Evolutionary conservation across 106 monocot species (phyloP), one percentile per base, ranked within the genome.

Genomic region (Dioscorea dumetorum): DNA sequence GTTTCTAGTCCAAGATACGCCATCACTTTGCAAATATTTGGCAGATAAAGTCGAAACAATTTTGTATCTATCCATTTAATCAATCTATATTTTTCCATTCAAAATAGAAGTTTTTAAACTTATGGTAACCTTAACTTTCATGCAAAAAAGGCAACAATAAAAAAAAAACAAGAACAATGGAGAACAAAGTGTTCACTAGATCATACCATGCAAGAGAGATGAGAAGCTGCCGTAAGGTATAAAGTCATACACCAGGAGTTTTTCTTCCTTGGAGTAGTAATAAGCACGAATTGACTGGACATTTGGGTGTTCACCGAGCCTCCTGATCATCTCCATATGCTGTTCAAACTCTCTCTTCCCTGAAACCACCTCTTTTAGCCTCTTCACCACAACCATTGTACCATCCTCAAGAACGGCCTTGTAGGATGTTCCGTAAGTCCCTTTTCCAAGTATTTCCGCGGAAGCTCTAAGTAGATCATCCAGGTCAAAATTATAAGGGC

Each of bases 191-290:
- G 6, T 0, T 19, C 58, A 8, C 1, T 12, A 12, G 63, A 68
- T 17, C 76, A 31, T 91, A 99, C 97, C 97, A 73, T 99, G 97
- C 65, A 99, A 75, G 8, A 79, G 70, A 19, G 77, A 41, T 8
- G 82, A 67, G 33, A 99, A 83, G 79, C 74, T 99, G 49, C 97
- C 89, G 41, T 58, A 48, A 67, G 80, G 67, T 9, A 92, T 32
- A 68, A 84, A 90, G 24, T 99, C 97, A 69, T 77, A 89, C 63
- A 99, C 92, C 22, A 99, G 84, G 76, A 99, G 92, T 61, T 92
- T 99, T 77, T 99, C 97, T 67, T 92, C 92, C 73, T 99, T 99
- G 48, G 97, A 99, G 66, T 89, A 93, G 76, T 92, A 99, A 77
- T 99, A 99, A 68, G 92, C 86, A 54, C 97, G 84, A 49, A 99